phyloP scores from a whole-genome alignment of 140 eudicot species.

The Oenanthe javanica region DNA sequence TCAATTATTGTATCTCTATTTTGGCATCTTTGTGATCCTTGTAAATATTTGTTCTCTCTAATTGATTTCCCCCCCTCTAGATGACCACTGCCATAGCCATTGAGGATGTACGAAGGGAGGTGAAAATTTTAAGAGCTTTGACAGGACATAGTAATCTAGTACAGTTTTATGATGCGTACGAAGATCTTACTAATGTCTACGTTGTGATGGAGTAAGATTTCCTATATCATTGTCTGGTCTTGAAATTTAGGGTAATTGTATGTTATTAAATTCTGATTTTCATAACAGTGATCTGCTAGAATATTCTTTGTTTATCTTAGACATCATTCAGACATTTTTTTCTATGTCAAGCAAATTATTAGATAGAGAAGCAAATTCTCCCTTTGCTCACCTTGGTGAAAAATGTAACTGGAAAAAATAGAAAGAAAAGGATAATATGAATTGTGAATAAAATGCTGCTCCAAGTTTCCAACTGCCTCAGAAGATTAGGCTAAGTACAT shows the following conservation, averaged over 20 bases:
- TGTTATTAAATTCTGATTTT: background rate
- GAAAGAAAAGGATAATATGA: background rate
- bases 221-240: background rate
- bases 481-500: background rate
- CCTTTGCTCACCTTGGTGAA: background rate
- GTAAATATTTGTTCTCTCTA: background rate
- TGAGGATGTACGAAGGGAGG: slow-evolving; percentile 88
- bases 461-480: background rate
- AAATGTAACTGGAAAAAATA: background rate
- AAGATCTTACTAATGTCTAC: slow-evolving; percentile 67
- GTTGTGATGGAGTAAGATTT: slow-evolving; percentile 86
- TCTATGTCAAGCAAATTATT: background rate
- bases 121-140: slow-evolving; percentile 66
- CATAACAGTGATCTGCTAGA: background rate
- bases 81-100: slow-evolving; percentile 92
- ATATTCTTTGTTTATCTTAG: background rate
- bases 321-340: background rate
- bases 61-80: slow-evolving; percentile 20
- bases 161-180: slow-evolving; percentile 72
- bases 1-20: background rate
- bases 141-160: slow-evolving; percentile 71
- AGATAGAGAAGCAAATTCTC: background rate
- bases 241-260: background rate
- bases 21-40: background rate
- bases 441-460: background rate